Conservation (phyloP, 331 rosid genomes). For the Quercus tomentella region DNA sequence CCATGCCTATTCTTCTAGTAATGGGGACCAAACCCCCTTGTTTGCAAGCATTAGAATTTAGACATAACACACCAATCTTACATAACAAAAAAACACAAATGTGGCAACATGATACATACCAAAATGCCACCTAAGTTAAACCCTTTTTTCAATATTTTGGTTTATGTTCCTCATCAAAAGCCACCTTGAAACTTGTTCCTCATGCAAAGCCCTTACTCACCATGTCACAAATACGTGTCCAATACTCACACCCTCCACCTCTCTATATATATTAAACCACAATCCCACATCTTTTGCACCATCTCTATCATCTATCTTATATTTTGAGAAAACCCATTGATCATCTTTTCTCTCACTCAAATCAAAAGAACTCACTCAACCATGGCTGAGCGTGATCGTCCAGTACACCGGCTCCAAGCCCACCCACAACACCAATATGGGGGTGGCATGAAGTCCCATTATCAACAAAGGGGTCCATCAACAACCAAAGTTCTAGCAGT, state of each 20-base stretch:
- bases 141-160: not conserved
- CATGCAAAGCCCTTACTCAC: slow-evolving; percentile 72
- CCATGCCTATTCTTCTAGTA: not conserved
- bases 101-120: slow-evolving; percentile 7
- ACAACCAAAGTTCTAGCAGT: slow-evolving; percentile 36
- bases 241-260: slow-evolving; percentile 10
- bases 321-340: not conserved
- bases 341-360: not conserved
- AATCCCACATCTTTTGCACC: not conserved
- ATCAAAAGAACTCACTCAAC: not conserved
- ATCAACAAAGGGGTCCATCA: slow-evolving; percentile 29
- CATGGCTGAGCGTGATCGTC: slow-evolving; percentile 66
- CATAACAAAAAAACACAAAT: not conserved
- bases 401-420: slow-evolving; percentile 44
- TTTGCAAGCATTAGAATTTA: not conserved
- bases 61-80: not conserved
- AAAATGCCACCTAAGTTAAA: slow-evolving; percentile 7
- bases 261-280: slow-evolving; percentile 25
- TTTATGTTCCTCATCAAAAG: not conserved
- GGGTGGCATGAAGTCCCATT: not conserved
- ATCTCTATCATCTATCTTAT: not conserved
- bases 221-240: slow-evolving; percentile 58
- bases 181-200: slow-evolving; percentile 63
- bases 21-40: not conserved
- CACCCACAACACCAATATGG: slow-evolving; percentile 47